phyloP scores from a whole-genome alignment of 202 grass and related monocot genomes.

The Carex sylvatica region DNA sequence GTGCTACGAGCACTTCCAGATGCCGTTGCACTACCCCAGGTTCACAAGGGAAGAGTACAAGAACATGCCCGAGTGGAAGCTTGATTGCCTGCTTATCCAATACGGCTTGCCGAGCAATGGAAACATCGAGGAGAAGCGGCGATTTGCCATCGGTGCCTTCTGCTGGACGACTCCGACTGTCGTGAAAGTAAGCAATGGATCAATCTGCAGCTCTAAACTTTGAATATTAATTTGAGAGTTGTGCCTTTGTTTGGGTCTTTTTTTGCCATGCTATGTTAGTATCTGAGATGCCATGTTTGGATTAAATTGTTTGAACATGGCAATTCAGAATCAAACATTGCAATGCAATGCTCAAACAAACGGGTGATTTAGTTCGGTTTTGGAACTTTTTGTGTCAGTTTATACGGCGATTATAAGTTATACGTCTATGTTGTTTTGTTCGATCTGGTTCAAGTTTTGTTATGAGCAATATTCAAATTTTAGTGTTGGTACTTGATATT shows the following conservation, averaged over 20 bases:
- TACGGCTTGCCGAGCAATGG: conserved; percentile 32
- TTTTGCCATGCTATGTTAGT: not conserved
- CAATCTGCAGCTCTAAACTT: conserved; percentile 34
- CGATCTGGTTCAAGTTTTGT: not conserved
- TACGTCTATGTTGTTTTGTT: not conserved
- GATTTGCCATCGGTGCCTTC: conserved; percentile 37
- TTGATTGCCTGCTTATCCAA: conserved; percentile 29
- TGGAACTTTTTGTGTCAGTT: not conserved
- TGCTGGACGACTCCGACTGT: conserved; percentile 29
- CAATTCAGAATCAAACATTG: conserved; percentile 4
- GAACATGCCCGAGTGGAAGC: conserved; percentile 39
- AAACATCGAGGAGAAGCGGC: conserved; percentile 24
- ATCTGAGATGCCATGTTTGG: not conserved
- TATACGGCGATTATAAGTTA: not conserved
- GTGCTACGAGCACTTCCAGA: conserved; percentile 18
- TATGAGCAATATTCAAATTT: not conserved
- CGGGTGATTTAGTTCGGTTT: not conserved
- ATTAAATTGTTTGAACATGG: not conserved
- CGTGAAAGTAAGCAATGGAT: conserved; percentile 29
- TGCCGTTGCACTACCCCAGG: conserved; percentile 38
- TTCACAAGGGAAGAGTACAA: conserved; percentile 34
- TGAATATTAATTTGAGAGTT: conserved; percentile 14
- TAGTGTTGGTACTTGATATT: not conserved
- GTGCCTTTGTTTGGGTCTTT: not conserved
- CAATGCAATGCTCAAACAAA: not conserved